Evolutionary conservation across 331 rosid genomes (phyloP), one percentile per base, ranked within the genome.

Genomic region (Malus hybrid): DNA sequence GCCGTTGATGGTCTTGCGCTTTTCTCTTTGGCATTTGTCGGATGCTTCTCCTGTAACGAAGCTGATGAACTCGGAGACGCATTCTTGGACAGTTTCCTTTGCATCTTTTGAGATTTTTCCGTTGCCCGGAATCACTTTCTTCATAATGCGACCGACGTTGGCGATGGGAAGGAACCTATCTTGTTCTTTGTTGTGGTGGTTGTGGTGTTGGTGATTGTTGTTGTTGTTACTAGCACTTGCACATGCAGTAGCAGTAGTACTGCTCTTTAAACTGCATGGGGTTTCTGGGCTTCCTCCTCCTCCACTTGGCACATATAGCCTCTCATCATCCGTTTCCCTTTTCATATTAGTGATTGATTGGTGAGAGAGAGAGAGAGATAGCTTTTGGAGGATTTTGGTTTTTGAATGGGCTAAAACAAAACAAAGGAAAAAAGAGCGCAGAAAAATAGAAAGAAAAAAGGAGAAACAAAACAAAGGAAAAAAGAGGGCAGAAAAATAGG

Each of bases 51-150:
- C 91, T 0, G 94, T 91, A 18, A 91, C 92, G n/a, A 91, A 91
- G 48, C 97, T 91, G 7, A 89, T 91, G 89, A 89, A 91, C 76
- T 91, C 97, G 0, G 97, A 91, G 0, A 91, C 97, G 50, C 97
- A 89, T 85, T 91, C 95, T 77, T 87, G 93, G 11, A 91, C 91
- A 1, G 88, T 87, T 72, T 89, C 97, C 66, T 89, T 91, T 0
- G 97, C 95, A 2, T 89, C 97, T 80, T 91, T 87, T 2, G 97
- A 91, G 83, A 89, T 89, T 82, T 91, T 91, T 5, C 93, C 93
- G 5, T 86, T 91, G 1, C 78, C 69, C 0, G 95, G 94, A 19
- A 87, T 85, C 73, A 86, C 87, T 76, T 89, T 91, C 75, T 89
- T 91, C 96, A 91, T 91, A 57, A 91, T 91, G 62, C 93, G 84